These are phyloP conservation scores for Candida ulmi DNA, from an alignment of 805 yeast genomes.

Conservation along the genomic window DNA sequence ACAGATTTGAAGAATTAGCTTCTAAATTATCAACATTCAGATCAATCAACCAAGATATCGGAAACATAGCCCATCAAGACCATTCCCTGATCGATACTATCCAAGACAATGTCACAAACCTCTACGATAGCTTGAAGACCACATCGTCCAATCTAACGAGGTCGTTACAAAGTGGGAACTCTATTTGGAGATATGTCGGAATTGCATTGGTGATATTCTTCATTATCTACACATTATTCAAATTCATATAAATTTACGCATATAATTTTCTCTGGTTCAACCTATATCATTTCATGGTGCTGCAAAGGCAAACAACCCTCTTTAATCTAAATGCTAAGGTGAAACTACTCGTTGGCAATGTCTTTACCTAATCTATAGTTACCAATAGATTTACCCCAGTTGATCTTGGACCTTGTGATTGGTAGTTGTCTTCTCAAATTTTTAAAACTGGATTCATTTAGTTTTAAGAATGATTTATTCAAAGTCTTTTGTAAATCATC, in stretches of 20 bases:
- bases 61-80: constrained; percentile 56
- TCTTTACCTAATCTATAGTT: constrained; percentile 83
- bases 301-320: too few species aligned
- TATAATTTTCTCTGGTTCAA: too few species aligned
- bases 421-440: constrained; percentile 86
- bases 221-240: constrained; percentile 49
- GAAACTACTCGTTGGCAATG: constrained; percentile 43
- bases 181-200: constrained; percentile 54
- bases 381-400: constrained; percentile 94
- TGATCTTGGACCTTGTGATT: constrained; percentile 82
- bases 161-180: constrained; percentile 53
- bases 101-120: constrained; percentile 44
- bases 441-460: constrained; percentile 81
- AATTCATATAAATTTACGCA: constrained; percentile 29
- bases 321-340: too few species aligned
- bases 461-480: constrained; percentile 55
- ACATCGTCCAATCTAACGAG: constrained; percentile 49
- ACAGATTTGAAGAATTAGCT: constrained; percentile 56
- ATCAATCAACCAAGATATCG: constrained; percentile 62
- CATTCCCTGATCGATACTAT: constrained; percentile 34
- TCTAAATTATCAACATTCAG: constrained; percentile 60
- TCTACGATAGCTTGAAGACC: constrained; percentile 43
- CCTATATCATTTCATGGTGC: not conserved
- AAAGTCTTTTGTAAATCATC: constrained; percentile 52
- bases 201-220: constrained; percentile 49